Evolutionary conservation across 2,329 filamentous ascomycete species (phyloP), one percentile per base, ranked within the genome.

Genomic region (Trichoderma atroviride): DNA sequence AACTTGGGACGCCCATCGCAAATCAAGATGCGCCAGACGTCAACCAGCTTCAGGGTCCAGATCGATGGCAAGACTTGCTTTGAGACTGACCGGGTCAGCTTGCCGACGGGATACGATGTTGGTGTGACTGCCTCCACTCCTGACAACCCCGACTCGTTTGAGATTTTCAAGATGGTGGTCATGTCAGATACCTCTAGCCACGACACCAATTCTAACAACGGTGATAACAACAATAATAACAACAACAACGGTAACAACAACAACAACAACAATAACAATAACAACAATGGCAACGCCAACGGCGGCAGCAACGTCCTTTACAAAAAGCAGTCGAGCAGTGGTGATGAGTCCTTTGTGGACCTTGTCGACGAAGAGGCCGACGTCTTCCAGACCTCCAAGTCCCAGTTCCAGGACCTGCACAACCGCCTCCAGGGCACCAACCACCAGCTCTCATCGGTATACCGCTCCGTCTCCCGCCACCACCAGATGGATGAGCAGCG

Each of bases 101-200:
- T 99, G 29, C 96, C 95, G 3, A 75, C 86, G 2, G 92, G 92
- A 73, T 96, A 98, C 83, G 87, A 88, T 78, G 92, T 97, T 73
- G 96, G 96, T 75, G 83, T 99, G 74, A 93, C 92, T 14, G 96
- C 95, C 53, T 92, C 93, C 19, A 95, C 93, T 3, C 92, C 93
- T 35, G 95, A 98, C 74, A 94, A 89, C 75, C 94, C 96, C 0
- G 96, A 99, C 81, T 97, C 93, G 5, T 97, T 97, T 76, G 96
- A 99, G 81, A 80, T 97, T 73, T 96, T 94, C 84, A 96, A 95
- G 78, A 87, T 98, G 77, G 86, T 92, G 43, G 88, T 96, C 63
- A 88, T 90, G 76, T 89, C 87, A 13, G 86, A 88, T 75, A 52
- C 29, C 22, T 82, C 74, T 70, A 76, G 71, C 40, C 63, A 71